Evolutionary conservation across 2,329 filamentous ascomycete species (phyloP), one percentile per base, ranked within the genome.

Genomic region (Nothophaeocryptopus gaeumannii): DNA sequence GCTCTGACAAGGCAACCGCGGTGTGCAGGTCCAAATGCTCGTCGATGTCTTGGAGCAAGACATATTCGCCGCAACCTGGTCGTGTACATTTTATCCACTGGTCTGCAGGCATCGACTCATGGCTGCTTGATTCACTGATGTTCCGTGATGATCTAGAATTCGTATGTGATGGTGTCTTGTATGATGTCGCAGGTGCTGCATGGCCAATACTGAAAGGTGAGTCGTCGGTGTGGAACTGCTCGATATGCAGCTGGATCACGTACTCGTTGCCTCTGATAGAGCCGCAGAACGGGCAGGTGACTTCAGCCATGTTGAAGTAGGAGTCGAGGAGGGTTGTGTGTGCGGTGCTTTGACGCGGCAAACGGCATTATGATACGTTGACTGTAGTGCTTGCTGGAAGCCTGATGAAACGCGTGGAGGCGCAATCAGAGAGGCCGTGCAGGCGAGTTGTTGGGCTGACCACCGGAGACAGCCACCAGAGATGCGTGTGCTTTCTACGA

Each of bases 21-120:
- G 47, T 51, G 37, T 77, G 74, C 31, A 73, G 65, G 47, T 74
- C 68, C 45, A 76, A 63, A 62, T 77, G 75, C 41, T 77, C 71
- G 58, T 75, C 71, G 47, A 72, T 67, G 41, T 74, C 72, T 15
- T 58, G 54, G 16, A 74, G 55, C 45, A 66, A 62, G 46, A 77
- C 58, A 43, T 69, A 55, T 54, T 77, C 73, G 47, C 69, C 69
- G 62, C 74, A 76, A 39, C 70, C 67, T 16, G 63, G 55, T 41
- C 72, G 66, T 8, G 72, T 70, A 58, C 74, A 76, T 50, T 63
- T 63, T 30, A 70, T 67, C 56, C 61, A 69, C 14, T 53, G 47
- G 26, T 55, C 51, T 32, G 47, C 51, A 5, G 47, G 56, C 54
- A 52, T 59, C 26, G 49, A 52, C 32, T 38, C 50, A 39, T 26